phyloP scores from a whole-genome alignment of 805 yeast genomes.

The Candida chauliodis region DNA sequence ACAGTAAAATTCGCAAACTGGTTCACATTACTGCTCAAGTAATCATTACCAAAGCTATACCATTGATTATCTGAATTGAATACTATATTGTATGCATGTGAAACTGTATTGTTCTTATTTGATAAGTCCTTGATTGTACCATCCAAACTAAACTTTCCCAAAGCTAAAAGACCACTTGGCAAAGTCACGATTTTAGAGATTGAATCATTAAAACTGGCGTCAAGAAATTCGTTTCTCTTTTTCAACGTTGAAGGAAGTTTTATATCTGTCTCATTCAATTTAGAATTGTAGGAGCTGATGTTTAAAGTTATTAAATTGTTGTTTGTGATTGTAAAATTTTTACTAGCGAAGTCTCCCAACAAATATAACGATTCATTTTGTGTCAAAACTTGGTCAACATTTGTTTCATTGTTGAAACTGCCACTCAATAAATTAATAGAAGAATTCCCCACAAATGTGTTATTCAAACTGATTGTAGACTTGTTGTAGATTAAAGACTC shows the following conservation, averaged over 20 bases:
- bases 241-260: conserved; percentile 8
- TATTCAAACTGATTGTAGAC: conserved; percentile 24
- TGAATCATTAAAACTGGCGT: conserved; percentile 29
- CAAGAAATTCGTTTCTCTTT: conserved; percentile 24
- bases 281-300: conserved; percentile 27
- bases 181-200: conserved; percentile 19
- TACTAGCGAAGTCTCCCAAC: conserved; percentile 44
- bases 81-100: conserved; percentile 33
- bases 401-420: conserved; percentile 25
- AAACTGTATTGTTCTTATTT: conserved; percentile 21
- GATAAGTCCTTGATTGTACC: conserved; percentile 27
- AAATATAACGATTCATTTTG: conserved; percentile 37
- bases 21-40: conserved; percentile 19
- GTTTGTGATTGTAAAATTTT: conserved; percentile 26
- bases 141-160: conserved; percentile 31
- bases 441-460: conserved; percentile 39
- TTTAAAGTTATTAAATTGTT: conserved; percentile 25
- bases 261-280: conserved; percentile 26
- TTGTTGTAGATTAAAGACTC: conserved; percentile 22
- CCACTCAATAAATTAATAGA: conserved; percentile 35
- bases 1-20: conserved; percentile 34
- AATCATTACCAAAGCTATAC: conserved; percentile 39
- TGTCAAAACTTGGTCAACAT: conserved; percentile 27
- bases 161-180: conserved; percentile 20
- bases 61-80: conserved; percentile 37